Evolutionary conservation across 495 filamentous ascomycete genomes (phyloP), one percentile per base, ranked within the genome.

Genomic region (Hyphodiscus hymeniophilus): DNA sequence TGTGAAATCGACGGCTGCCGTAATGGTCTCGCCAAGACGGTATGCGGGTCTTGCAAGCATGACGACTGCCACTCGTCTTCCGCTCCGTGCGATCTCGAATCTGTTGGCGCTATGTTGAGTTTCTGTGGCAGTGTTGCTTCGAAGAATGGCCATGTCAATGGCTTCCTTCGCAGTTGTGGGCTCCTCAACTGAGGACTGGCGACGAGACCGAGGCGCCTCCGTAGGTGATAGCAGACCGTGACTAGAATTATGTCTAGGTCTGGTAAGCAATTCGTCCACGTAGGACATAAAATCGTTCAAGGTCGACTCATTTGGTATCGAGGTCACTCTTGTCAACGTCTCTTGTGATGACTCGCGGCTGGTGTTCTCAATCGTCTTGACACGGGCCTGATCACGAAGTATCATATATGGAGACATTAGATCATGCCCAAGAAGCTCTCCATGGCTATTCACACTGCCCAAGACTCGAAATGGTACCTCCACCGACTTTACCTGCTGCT

Each of bases 391-490:
- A 55, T 95, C 90, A 26, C 85, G 81, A 35, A 98, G 76, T 46
- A 97, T 73, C 36, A 95, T 87, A 63, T 95, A 92, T 0, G 92
- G 92, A 17, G 82, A 79, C 84, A 96, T 94, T 20, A 98, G 70
- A 62, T 98, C 89, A 59, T 98, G 92, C 4, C 72, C 75, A 2
- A 77, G 64, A 20, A 77, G 77, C 66, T 79, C 75, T 22, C 75
- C 75, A 48, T 77, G 64, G 45, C 55, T 79, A 68, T 91, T 92
- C 28, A 95, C 87, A 49, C 88, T 84, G 28, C 89, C 88, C 23
- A 95, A 80, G 3, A 98, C 86, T n/a, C 90, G 82, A 60, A 98
- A 97, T 2, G 94, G 92, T 22, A 96, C 73, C 47, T 94, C 89
- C 22, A 95, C 85, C n/a, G 87, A 85, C 58, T 84, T 87, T 43